These are phyloP conservation scores for Ophiocytium majus DNA, from an alignment of 352 stramenopile species.

Conservation along the genomic window DNA sequence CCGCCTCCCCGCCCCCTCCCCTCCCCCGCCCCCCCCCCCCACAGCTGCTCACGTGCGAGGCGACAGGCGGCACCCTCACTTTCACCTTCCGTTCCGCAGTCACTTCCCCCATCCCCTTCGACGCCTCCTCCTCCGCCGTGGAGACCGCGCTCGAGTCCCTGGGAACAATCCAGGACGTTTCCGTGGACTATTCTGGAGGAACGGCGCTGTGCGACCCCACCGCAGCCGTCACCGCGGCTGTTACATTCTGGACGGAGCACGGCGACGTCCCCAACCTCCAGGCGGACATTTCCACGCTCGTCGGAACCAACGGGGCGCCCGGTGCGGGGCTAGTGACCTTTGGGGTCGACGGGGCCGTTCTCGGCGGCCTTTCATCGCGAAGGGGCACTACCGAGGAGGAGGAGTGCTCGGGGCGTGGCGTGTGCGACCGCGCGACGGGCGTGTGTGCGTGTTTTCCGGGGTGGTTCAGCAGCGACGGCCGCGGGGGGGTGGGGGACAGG, in stretches of 20 bases:
- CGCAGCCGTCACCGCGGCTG: conserved; percentile 18
- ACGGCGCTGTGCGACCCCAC: conserved; percentile 53
- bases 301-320: conserved; percentile 32
- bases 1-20: too few relatives aligned
- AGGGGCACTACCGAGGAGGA: conserved; percentile 35
- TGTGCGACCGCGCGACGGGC: conserved; percentile 36
- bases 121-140: conserved; percentile 63
- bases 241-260: conserved; percentile 58
- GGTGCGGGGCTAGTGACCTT: conserved; percentile 47
- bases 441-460: conserved; percentile 53
- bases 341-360: conserved; percentile 15
- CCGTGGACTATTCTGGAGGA: conserved; percentile 63
- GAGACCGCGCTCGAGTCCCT: conserved; percentile 65
- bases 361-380: neutral
- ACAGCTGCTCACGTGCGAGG: conserved; percentile 65
- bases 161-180: conserved; percentile 64
- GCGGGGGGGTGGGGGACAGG: conserved; percentile 40
- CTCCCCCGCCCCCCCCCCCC: too few relatives aligned
- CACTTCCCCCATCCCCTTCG: conserved; percentile 62
- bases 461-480: conserved; percentile 53
- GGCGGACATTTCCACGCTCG: conserved; percentile 37
- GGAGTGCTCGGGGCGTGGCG: conserved; percentile 49
- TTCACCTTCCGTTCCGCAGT: conserved; percentile 64
- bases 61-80: conserved; percentile 69
- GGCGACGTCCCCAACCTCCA: conserved; percentile 54